Conservation (phyloP, 805 yeast species). For the Cyberlindnera samutprakarnensis region DNA sequence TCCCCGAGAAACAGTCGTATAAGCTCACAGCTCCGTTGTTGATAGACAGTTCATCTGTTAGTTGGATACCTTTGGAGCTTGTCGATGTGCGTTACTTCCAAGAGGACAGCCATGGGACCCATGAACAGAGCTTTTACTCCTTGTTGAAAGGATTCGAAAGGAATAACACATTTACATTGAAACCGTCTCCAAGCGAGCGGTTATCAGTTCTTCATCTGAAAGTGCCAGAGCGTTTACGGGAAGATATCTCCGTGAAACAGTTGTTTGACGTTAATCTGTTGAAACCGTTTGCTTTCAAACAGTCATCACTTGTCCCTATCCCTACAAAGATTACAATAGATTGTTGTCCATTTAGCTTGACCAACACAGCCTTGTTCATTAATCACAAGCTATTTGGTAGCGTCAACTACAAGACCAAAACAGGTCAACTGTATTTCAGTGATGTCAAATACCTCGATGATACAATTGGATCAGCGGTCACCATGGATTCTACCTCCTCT, state of each 20-base stretch:
- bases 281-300: constrained; percentile 8
- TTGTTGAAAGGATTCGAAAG: constrained; percentile 8
- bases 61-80: constrained; percentile 12
- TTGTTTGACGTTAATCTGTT: constrained; percentile 9
- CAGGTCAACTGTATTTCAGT: constrained; percentile 15
- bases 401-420: constrained; percentile 9
- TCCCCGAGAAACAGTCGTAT: constrained; percentile 10
- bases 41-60: constrained; percentile 10
- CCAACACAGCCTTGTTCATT: constrained; percentile 22
- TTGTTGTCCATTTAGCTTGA: constrained; percentile 24
- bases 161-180: constrained; percentile 13
- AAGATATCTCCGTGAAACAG: constrained; percentile 2
- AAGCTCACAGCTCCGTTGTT: constrained; percentile 11
- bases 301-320: constrained; percentile 3
- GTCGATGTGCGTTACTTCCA: constrained; percentile 2
- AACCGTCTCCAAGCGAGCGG: constrained; percentile 8
- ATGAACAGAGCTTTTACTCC: neutral
- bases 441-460: constrained; percentile 22
- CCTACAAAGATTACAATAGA: constrained; percentile 15
- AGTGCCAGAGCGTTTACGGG: constrained; percentile 3
- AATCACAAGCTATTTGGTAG: constrained; percentile 18
- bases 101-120: neutral
- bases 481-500: constrained; percentile 1
- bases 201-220: constrained; percentile 15
- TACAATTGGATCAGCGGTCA: constrained; percentile 20